A percentile compares a stretch with the other conserved stretches of the same genome.
These are phyloP conservation scores for Dactylis glomerata DNA, from an alignment of 176 grass and related monocot genomes.

Conservation along the genomic window DNA sequence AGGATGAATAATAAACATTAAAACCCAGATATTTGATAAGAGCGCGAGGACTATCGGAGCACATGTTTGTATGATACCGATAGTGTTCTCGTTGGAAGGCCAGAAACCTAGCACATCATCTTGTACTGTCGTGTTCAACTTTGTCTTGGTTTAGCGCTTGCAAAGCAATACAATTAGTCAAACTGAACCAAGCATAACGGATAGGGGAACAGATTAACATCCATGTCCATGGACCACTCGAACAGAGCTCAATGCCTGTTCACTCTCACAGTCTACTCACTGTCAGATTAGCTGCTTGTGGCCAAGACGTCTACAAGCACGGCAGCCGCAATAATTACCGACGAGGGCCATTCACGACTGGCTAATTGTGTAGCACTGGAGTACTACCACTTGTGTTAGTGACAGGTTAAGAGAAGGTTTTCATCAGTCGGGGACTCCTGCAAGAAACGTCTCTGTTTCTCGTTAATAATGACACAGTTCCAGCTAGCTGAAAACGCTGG, in stretches of 20 bases:
- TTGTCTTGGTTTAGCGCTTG: background rate
- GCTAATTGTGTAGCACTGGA: background rate
- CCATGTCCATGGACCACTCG: constrained; percentile 7
- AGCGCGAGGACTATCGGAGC: background rate
- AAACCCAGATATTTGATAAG: too few relatives aligned
- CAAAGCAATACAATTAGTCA: background rate
- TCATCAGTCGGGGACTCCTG: background rate
- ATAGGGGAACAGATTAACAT: background rate
- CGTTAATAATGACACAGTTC: background rate
- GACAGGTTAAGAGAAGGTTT: background rate
- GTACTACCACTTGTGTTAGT: background rate
- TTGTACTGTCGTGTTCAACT: background rate
- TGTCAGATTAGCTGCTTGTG: background rate
- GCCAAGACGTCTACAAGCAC: background rate
- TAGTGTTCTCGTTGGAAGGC: background rate
- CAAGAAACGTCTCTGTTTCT: constrained; percentile 13
- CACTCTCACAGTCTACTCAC: background rate
- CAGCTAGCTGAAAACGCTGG: background rate
- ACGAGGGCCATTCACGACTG: background rate
- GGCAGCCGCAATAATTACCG: background rate
- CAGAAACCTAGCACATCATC: background rate
- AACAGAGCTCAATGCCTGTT: background rate
- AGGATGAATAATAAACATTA: too few relatives aligned
- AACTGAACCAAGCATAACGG: background rate
- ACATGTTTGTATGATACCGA: background rate